A percentile compares a stretch with the other conserved stretches of the same genome.
phyloP scores from a whole-genome alignment of 2,329 filamentous ascomycete species.

The Chaetomium sp. region DNA sequence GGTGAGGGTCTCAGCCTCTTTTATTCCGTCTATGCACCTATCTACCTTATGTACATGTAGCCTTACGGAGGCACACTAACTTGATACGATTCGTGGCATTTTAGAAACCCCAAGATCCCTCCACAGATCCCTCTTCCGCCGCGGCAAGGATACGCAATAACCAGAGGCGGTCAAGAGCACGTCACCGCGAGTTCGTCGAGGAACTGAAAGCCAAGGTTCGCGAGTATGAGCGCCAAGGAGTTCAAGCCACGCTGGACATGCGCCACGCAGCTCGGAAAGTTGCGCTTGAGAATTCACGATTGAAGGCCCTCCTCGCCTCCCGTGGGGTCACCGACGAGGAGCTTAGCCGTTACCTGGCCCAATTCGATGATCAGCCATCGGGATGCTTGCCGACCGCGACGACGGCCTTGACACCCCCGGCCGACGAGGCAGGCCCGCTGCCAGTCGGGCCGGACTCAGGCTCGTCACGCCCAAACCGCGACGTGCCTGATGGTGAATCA shows the following conservation, averaged over 20 bases:
- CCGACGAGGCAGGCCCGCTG: background rate
- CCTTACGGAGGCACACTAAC: background rate
- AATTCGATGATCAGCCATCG: background rate
- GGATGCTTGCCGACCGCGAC: too few species aligned
- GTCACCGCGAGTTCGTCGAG: constrained; percentile 53
- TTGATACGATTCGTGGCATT: background rate
- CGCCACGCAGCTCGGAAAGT: constrained; percentile 55
- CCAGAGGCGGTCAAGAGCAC: constrained; percentile 41
- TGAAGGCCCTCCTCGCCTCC: constrained; percentile 38
- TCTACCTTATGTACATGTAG: background rate
- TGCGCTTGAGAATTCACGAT: constrained; percentile 50
- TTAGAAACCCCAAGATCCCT: background rate
- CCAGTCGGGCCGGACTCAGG: background rate
- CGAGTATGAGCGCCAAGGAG: constrained; percentile 52
- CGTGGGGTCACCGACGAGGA: background rate
- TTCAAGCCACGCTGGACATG: constrained; percentile 55
- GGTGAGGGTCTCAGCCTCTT: background rate
- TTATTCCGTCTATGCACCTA: background rate
- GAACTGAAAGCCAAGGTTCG: constrained; percentile 50
- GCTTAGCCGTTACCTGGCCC: background rate
- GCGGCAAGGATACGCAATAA: background rate
- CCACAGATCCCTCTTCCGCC: background rate
- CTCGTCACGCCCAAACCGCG: background rate
- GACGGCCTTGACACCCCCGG: background rate
- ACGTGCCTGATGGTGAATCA: background rate